Percentiles rank a stretch among this genome's conserved stretches.
phyloP scores from a whole-genome alignment of 163 green algal species.

The Chlamydomonas reinhardtii region DNA sequence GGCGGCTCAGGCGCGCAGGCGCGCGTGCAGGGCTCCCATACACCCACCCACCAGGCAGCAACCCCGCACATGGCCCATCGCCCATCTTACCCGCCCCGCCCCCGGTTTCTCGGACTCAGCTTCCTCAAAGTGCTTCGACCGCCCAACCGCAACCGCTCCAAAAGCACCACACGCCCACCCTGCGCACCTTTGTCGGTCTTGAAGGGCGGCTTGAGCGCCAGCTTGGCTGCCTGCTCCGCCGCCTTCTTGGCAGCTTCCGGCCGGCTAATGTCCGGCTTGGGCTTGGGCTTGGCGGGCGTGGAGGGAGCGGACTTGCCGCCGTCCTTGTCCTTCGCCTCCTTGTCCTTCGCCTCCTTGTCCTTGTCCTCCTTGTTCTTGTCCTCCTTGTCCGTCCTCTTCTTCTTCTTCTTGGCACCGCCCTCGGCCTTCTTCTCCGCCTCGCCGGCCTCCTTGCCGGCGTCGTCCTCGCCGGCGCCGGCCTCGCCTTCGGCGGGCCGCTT shows the following conservation, averaged over 20 bases:
- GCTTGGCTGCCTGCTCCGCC: neutral
- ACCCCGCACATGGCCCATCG: too few relatives aligned
- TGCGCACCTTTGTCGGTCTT: constrained; percentile 18
- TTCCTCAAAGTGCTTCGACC: too few relatives aligned
- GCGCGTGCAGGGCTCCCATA: too few relatives aligned
- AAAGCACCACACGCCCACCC: too few relatives aligned
- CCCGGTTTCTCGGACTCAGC: too few relatives aligned
- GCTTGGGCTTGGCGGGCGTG: neutral
- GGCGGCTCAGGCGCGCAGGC: too few relatives aligned
- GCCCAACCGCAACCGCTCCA: too few relatives aligned
- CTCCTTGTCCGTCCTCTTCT: neutral
- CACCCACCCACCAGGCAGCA: too few relatives aligned
- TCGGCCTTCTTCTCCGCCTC: neutral
- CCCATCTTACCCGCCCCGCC: too few relatives aligned
- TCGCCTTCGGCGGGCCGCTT: too few relatives aligned
- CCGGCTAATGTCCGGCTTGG: constrained; percentile 14
- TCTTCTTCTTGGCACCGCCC: neutral
- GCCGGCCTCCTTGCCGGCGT: neutral
- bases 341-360: too few relatives aligned
- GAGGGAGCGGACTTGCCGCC: neutral
- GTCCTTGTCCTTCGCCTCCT: neutral
- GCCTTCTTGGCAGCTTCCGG: constrained; percentile 4
- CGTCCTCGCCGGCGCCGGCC: neutral
- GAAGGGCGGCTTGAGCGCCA: constrained; percentile 26
- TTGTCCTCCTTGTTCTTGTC: neutral